phyloP scores from a whole-genome alignment of 306 rosid species.

The Acmispon strigosus region DNA sequence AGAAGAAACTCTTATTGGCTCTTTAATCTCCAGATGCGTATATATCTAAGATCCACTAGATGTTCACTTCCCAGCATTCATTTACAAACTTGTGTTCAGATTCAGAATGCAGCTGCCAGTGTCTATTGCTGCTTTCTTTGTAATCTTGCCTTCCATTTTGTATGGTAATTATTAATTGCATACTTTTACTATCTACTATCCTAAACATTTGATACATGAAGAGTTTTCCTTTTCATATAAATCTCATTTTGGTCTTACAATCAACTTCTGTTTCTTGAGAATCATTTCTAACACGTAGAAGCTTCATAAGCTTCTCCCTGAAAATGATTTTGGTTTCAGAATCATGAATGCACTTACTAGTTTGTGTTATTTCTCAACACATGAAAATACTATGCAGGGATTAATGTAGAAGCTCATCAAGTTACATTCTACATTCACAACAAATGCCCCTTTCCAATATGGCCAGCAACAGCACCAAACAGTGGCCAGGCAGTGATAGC shows the following conservation, averaged over 20 bases:
- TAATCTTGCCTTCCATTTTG: constrained; percentile 23
- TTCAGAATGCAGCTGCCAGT: constrained; percentile 39
- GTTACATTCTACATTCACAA: constrained; percentile 53
- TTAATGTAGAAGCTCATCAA: constrained; percentile 31
- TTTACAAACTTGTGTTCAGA: constrained; percentile 6
- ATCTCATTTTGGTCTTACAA: no score
- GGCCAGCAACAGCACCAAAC: constrained; percentile 94
- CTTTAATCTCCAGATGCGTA: neutral
- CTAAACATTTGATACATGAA: neutral
- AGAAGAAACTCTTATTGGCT: constrained; percentile 18
- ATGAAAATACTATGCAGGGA: constrained; percentile 30
- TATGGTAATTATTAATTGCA: constrained; percentile 32
- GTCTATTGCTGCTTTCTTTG: constrained; percentile 25
- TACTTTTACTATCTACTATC: neutral
- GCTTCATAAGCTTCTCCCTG: no score
- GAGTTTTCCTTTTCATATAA: no score
- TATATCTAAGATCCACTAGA: neutral
- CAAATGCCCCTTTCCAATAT: constrained; percentile 71
- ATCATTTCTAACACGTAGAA: no score
- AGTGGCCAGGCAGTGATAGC: constrained; percentile 63
- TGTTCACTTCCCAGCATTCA: neutral
- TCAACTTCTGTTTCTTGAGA: neutral
- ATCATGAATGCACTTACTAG: no score
- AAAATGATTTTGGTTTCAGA: no score
- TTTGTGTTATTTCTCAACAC: neutral